Evolutionary conservation across 208 protist species (phyloP).

Genomic region (Trypanosoma melophagium): DNA sequence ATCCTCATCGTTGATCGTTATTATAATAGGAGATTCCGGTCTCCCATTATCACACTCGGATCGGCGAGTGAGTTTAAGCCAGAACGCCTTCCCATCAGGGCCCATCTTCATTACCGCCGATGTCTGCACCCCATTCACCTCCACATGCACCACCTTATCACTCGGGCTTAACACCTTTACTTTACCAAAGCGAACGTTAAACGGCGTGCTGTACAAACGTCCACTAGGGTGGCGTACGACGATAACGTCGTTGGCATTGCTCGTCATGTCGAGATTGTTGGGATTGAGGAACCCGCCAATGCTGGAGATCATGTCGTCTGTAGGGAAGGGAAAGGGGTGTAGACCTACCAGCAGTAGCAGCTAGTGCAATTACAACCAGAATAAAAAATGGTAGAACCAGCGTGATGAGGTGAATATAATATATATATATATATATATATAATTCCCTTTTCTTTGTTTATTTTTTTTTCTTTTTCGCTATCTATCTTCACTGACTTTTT

Average conservation of each 20-base stretch:
- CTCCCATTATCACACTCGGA: conserved; percentile 9
- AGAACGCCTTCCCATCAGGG: conserved; percentile 93
- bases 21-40: conserved; percentile 37
- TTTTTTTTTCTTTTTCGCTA: too few relatives aligned
- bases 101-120: conserved; percentile 95
- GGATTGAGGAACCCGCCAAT: conserved; percentile 71
- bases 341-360: too few relatives aligned
- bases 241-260: conserved; percentile 97
- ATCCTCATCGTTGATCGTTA: neutral
- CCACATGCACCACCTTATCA: conserved; percentile 93
- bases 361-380: too few relatives aligned
- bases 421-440: too few relatives aligned
- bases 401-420: too few relatives aligned
- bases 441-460: too few relatives aligned
- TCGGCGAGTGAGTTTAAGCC: conserved; percentile 63
- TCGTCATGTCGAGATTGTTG: conserved; percentile 83
- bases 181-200: conserved; percentile 97
- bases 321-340: too few relatives aligned
- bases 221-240: conserved; percentile 95
- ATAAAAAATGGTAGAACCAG: too few relatives aligned
- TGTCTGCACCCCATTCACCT: conserved; percentile 92
- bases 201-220: conserved; percentile 91
- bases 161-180: conserved; percentile 85
- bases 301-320: conserved; percentile 64
- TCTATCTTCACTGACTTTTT: too few relatives aligned